phyloP scores from a whole-genome alignment of 2,329 filamentous ascomycete species.

The Corinectria fuckeliana region DNA sequence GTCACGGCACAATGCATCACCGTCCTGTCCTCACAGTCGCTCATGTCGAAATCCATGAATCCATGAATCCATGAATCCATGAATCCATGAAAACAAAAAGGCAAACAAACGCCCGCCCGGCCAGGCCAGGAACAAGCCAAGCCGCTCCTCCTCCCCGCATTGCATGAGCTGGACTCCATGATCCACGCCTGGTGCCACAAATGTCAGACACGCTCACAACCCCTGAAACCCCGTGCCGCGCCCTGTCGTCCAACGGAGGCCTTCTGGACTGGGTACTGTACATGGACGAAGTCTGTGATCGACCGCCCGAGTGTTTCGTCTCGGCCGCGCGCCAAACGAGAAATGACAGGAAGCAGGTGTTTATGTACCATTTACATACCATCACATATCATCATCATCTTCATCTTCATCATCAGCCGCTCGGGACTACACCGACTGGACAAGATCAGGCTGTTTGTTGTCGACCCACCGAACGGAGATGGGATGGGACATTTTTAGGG shows the following conservation, averaged over 20 bases:
- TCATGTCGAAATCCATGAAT: background rate
- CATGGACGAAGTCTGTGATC: background rate
- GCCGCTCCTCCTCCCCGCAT: conserved; percentile 1
- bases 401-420: too few species aligned
- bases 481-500: background rate
- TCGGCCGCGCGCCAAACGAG: conserved; percentile 34
- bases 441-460: too few species aligned
- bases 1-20: background rate
- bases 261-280: too few species aligned
- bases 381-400: too few species aligned
- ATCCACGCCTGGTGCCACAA: too few species aligned
- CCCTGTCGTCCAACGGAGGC: conserved; percentile 26
- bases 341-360: background rate
- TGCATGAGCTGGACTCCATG: background rate
- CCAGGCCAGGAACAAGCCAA: conserved; percentile 8
- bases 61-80: conserved; percentile 5
- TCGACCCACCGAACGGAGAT: too few species aligned
- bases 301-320: conserved; percentile 30
- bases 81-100: background rate
- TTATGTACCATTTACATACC: too few species aligned
- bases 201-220: too few species aligned
- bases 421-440: too few species aligned
- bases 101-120: too few species aligned
- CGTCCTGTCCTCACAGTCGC: background rate
- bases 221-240: conserved; percentile 13